Percentiles rank a stretch among this genome's conserved stretches.
These are phyloP conservation scores for Diaporthe aspalathi DNA, from an alignment of 2,329 filamentous ascomycete species.

Conservation along the genomic window DNA sequence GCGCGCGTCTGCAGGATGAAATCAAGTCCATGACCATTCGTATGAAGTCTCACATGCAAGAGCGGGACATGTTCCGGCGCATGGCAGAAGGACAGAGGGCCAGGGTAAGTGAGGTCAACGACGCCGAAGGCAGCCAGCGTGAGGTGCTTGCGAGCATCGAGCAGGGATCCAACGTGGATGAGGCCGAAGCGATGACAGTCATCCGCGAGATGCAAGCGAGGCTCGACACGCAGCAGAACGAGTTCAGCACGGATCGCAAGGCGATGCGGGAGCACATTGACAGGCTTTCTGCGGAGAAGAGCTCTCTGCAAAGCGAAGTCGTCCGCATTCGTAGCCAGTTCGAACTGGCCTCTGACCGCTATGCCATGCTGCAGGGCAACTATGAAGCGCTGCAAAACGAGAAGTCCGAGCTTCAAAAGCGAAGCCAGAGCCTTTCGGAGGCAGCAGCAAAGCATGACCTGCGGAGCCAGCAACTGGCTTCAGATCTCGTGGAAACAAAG, in stretches of 20 bases:
- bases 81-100: slow-evolving; percentile 80
- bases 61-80: slow-evolving; percentile 97
- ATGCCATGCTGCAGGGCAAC: slow-evolving; percentile 90
- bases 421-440: slow-evolving; percentile 81
- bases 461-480: slow-evolving; percentile 88
- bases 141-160: slow-evolving; percentile 70
- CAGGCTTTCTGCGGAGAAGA: slow-evolving; percentile 83
- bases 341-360: slow-evolving; percentile 82
- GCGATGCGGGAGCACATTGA: slow-evolving; percentile 88
- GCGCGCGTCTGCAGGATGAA: slow-evolving; percentile 76
- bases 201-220: slow-evolving; percentile 89
- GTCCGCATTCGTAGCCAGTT: slow-evolving; percentile 84
- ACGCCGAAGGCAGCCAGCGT: slow-evolving; percentile 73
- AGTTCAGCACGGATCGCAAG: slow-evolving; percentile 82
- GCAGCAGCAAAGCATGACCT: slow-evolving; percentile 90
- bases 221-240: slow-evolving; percentile 89
- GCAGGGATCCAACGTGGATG: slow-evolving; percentile 65
- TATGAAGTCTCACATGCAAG: slow-evolving; percentile 92
- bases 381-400: slow-evolving; percentile 85
- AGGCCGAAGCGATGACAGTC: slow-evolving; percentile 77
- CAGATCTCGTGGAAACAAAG: slow-evolving; percentile 89
- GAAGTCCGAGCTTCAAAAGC: slow-evolving; percentile 87
- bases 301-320: slow-evolving; percentile 82
- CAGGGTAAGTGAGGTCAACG: slow-evolving; percentile 70
- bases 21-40: slow-evolving; percentile 83